These are phyloP conservation scores for Lasiodiplodia citricola DNA, from an alignment of 2,329 filamentous ascomycete genomes.

Conservation along the genomic window DNA sequence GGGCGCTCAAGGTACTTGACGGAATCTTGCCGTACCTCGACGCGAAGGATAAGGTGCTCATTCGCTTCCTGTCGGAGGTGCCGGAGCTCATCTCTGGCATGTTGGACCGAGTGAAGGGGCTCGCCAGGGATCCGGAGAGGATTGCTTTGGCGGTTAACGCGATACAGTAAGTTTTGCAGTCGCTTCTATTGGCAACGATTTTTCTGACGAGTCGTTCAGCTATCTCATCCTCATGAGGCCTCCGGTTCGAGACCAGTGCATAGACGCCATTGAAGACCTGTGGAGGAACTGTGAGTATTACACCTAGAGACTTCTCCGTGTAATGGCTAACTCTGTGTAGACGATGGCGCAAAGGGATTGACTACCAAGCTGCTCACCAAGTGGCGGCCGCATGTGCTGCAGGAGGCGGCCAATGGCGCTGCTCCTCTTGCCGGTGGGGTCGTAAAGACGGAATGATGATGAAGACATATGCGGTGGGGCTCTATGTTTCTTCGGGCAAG, in stretches of 20 bases:
- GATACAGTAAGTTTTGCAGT: slow-evolving; percentile 54
- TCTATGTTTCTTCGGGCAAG: slow-evolving; percentile 10
- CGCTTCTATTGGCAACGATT: neutral
- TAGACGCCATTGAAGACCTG: slow-evolving; percentile 64
- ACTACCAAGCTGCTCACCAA: slow-evolving; percentile 60
- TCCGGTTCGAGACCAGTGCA: slow-evolving; percentile 61
- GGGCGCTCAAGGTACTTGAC: slow-evolving; percentile 81
- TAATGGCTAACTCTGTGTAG: slow-evolving; percentile 31
- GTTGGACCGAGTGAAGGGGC: slow-evolving; percentile 70
- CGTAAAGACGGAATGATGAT: slow-evolving; percentile 20
- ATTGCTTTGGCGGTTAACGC: slow-evolving; percentile 64
- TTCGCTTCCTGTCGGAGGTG: slow-evolving; percentile 89
- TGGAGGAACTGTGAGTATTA: slow-evolving; percentile 58
- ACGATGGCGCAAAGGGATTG: slow-evolving; percentile 53
- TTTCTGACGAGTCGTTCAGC: slow-evolving; percentile 33
- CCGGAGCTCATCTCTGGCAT: slow-evolving; percentile 77
- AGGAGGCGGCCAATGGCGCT: slow-evolving; percentile 31
- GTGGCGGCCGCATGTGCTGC: slow-evolving; percentile 59
- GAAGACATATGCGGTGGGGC: neutral
- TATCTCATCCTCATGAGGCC: slow-evolving; percentile 65
- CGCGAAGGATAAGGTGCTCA: slow-evolving; percentile 84
- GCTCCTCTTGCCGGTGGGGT: neutral
- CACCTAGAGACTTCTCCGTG: neutral
- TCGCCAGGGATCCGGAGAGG: slow-evolving; percentile 68
- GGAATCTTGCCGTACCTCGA: slow-evolving; percentile 92